phyloP scores from a whole-genome alignment of 2,329 filamentous ascomycete species.

The Xylaria multiplex region DNA sequence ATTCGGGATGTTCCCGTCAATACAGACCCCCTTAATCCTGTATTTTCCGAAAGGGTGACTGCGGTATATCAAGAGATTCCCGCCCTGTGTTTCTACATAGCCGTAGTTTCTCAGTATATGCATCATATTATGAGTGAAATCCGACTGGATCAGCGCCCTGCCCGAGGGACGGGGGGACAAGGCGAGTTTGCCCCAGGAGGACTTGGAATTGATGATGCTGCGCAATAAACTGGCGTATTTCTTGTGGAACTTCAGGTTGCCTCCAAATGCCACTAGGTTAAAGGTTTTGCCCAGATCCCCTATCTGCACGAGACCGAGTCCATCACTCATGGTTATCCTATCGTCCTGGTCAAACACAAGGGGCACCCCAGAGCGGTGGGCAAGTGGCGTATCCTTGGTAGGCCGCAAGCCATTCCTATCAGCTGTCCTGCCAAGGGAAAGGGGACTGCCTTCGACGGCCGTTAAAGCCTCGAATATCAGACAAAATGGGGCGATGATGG shows the following conservation, averaged over 20 bases:
- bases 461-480: constrained; percentile 41
- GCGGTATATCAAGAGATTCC: constrained; percentile 33
- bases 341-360: constrained; percentile 29
- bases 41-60: constrained; percentile 23
- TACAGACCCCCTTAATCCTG: constrained; percentile 33
- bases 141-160: constrained; percentile 43
- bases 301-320: constrained; percentile 43
- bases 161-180: constrained; percentile 24
- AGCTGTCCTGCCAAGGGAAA: constrained; percentile 29
- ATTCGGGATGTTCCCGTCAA: constrained; percentile 23
- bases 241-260: constrained; percentile 35
- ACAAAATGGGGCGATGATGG: constrained; percentile 40
- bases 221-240: constrained; percentile 24
- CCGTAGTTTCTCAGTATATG: constrained; percentile 32
- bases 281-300: constrained; percentile 43
- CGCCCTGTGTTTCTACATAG: constrained; percentile 29
- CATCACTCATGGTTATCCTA: constrained; percentile 41
- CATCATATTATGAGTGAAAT: constrained; percentile 40
- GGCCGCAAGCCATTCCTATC: not conserved
- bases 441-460: constrained; percentile 36
- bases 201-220: not conserved
- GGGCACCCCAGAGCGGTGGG: too few relatives aligned
- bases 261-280: constrained; percentile 42
- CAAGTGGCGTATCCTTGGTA: too few relatives aligned
- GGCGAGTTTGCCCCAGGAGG: constrained; percentile 12